Conservation (phyloP, 2,329 filamentous ascomycete species). For the Arthrobotrys sphaeroides region DNA sequence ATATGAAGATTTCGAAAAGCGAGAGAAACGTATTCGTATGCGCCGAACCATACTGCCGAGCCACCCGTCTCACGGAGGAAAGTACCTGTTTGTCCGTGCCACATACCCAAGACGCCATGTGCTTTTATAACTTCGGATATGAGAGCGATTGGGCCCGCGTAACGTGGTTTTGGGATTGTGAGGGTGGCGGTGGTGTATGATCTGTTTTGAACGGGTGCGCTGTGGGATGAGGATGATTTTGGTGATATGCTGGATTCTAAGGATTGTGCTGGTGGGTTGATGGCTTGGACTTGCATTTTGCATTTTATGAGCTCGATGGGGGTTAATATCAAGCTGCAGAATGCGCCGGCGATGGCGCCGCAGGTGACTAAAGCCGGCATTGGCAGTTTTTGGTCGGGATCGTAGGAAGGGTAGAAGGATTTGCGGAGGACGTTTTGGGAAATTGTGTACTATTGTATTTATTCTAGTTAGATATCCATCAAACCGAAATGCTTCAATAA, state of each 20-base stretch:
- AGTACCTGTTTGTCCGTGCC: constrained; percentile 93
- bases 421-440: constrained; percentile 71
- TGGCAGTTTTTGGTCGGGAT: constrained; percentile 71
- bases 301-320: constrained; percentile 98
- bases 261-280: constrained; percentile 1
- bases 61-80: constrained; percentile 93
- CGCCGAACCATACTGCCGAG: constrained; percentile 92
- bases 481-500: neutral
- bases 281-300: constrained; percentile 83
- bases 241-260: constrained; percentile 57
- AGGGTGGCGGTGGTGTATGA: constrained; percentile 59
- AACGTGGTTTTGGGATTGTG: constrained; percentile 51
- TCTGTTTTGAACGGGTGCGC: constrained; percentile 61
- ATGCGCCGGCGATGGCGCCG: constrained; percentile 84
- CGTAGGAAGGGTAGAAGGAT: constrained; percentile 68
- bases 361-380: constrained; percentile 79
- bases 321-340: constrained; percentile 89
- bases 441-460: constrained; percentile 62
- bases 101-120: constrained; percentile 86
- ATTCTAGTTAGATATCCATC: neutral
- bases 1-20: constrained; percentile 44
- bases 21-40: constrained; percentile 70
- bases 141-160: constrained; percentile 74
- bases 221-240: constrained; percentile 58
- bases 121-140: constrained; percentile 82